Evolutionary conservation across 169 alveolate genomes (phyloP).

Genomic region (Plasmodium blacklocki): DNA sequence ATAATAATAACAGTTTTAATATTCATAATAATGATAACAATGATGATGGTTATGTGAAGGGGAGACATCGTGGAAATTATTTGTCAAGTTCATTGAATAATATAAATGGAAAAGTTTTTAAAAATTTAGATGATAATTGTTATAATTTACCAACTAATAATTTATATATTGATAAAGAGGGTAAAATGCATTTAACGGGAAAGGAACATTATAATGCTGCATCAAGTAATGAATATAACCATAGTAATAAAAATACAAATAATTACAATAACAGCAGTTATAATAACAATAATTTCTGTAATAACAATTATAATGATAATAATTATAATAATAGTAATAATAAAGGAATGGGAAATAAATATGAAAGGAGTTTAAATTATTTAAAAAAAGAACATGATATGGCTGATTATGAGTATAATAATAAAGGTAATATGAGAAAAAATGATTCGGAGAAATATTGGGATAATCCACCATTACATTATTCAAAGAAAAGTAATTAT

Average conservation of each 20-base stretch:
- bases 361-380: conserved; percentile 9
- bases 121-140: conserved; percentile 40
- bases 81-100: conserved; percentile 8
- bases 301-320: background rate
- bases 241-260: background rate
- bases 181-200: conserved; percentile 61
- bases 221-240: background rate
- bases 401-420: conserved; percentile 7
- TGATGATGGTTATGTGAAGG: conserved; percentile 8
- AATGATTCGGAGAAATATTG: conserved; percentile 39
- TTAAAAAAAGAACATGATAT: conserved; percentile 2
- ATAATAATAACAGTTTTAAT: background rate
- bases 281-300: background rate
- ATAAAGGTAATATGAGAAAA: conserved; percentile 10
- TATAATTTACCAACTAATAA: conserved; percentile 41
- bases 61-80: background rate
- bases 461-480: conserved; percentile 47
- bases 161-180: conserved; percentile 49
- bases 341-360: background rate
- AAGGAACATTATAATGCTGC: conserved; percentile 12
- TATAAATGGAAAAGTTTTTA: conserved; percentile 29
- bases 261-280: background rate
- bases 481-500: conserved; percentile 16
- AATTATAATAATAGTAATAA: conserved; percentile 7
- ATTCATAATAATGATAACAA: conserved; percentile 1